Base-by-base conservation (phyloP, 768 basidiomycete genomes). In the button mushroom (Agaricus bisporus) region DNA sequence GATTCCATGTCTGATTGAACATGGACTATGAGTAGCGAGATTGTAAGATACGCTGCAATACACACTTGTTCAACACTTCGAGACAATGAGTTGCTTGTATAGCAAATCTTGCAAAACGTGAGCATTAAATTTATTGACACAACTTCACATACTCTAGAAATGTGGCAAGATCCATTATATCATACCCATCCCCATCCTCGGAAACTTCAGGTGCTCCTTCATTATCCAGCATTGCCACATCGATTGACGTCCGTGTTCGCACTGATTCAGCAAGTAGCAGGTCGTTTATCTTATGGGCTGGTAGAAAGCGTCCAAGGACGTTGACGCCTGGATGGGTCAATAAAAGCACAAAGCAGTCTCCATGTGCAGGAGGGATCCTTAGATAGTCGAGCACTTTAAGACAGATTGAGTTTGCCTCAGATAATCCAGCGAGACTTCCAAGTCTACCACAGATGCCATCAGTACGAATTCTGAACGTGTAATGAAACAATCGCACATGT, bases 91-190 rank as follows among this genome's bases (percentile, higher is more conserved):
- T 85, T 2, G 86, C 83, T 60, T 88, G 83, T 38, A 88, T 84
- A 7, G 86, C 81, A 61, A 89, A 89, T 63, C 85, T 87, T 38
- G 15, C 42, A 22, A 54, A 32, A 44, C 26, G 25, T 58, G 18
- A 60, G 55, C 37, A 51, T 18, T 12, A 26, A 41, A 9, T 1
- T 12, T 17, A n/a, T 15, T 38, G n/a, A 8, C 7, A 25, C 35
- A 10, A 49, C 15, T 22, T 15, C 1, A 58, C 80, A 54, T 59
- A 86, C 85, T 89, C 86, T 2, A 89, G 72, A 66, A 88, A 89
- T 0, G 84, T 80, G 12, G 85, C 85, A 15, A 89, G 69, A 64
- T 89, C 87, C 83, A 89, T 87, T 48, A 86, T 78, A 61, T 85
- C 84, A 47, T 80, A 80, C 7, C 72, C 74, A 58, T 80, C 82